A percentile compares a stretch with the other conserved stretches of the same genome.
phyloP scores from a whole-genome alignment of 495 filamentous ascomycete species.

The Jackrogersella multiformis region DNA sequence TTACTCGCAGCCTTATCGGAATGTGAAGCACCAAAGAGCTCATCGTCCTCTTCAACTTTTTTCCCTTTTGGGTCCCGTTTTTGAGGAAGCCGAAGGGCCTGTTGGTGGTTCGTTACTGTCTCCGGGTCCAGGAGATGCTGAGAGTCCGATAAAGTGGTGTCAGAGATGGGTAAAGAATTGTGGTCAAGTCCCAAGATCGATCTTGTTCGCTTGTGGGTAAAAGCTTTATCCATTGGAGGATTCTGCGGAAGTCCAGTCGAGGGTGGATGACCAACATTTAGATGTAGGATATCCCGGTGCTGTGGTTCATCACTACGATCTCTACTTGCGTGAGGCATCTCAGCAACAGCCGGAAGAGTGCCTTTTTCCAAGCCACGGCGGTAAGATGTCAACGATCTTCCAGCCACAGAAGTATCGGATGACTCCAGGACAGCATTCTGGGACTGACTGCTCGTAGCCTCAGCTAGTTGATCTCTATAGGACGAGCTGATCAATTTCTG shows the following conservation, averaged over 20 bases:
- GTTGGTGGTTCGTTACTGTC: no score
- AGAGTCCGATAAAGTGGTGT: slow-evolving; percentile 38
- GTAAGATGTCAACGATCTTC: not conserved
- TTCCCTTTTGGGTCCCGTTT: no score
- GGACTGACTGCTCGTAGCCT: not conserved
- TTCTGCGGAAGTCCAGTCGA: not conserved
- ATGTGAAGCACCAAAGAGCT: slow-evolving; percentile 17
- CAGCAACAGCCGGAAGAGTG: not conserved
- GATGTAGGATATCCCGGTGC: not conserved
- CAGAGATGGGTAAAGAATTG: slow-evolving; percentile 3
- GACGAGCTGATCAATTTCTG: not conserved
- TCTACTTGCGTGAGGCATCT: not conserved
- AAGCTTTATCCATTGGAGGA: not conserved
- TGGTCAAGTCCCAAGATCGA: not conserved
- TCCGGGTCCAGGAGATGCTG: slow-evolving; percentile 39
- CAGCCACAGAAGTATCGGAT: not conserved
- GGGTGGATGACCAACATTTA: not conserved
- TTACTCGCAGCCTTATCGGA: not conserved
- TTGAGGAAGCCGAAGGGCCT: no score
- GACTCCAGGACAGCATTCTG: not conserved
- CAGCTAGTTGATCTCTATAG: not conserved
- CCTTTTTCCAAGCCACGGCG: not conserved
- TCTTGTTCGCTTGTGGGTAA: slow-evolving; percentile 1
- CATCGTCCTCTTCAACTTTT: no score
- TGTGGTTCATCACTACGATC: not conserved